Percentiles rank a stretch among this genome's conserved stretches.
Evolutionary conservation across 108 stramenopile species (phyloP).

Genomic region (Fragilaria radians): DNA sequence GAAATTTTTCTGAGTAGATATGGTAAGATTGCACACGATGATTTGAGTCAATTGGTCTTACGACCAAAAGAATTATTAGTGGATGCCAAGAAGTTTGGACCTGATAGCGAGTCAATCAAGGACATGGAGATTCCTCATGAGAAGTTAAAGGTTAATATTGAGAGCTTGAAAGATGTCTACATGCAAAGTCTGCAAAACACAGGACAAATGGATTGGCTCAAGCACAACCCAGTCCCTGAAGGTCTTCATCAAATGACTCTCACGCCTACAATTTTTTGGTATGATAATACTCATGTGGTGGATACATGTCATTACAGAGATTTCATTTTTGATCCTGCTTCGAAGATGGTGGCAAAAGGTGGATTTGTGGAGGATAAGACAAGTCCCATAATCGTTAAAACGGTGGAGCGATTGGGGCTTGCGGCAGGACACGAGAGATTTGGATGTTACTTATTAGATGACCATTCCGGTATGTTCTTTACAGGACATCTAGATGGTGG

Average conservation of each 20-base stretch:
- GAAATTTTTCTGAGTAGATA: constrained; percentile 70
- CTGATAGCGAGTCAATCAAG: constrained; percentile 36
- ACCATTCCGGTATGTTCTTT: constrained; percentile 75
- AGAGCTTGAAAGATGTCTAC: constrained; percentile 40
- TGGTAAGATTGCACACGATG: constrained; percentile 44
- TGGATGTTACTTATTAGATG: constrained; percentile 80
- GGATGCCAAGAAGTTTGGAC: constrained; percentile 43
- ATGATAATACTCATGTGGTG: constrained; percentile 80
- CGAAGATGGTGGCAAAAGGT: constrained; percentile 72
- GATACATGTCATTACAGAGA: constrained; percentile 75
- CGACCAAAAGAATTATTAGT: constrained; percentile 57
- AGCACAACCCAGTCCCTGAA: constrained; percentile 12
- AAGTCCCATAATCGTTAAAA: constrained; percentile 52
- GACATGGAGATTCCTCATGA: constrained; percentile 26
- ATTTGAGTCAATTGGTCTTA: constrained; percentile 36
- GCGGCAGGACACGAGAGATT: constrained; percentile 58
- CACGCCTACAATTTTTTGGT: constrained; percentile 84
- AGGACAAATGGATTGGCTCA: constrained; percentile 44
- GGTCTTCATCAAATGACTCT: constrained; percentile 53
- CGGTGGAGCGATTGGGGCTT: constrained; percentile 62
- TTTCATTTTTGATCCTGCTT: constrained; percentile 66
- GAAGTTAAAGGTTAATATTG: constrained; percentile 32
- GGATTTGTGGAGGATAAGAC: constrained; percentile 87
- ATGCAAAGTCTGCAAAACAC: constrained; percentile 31
- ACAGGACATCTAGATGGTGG: constrained; percentile 87